Conservation (phyloP, 495 filamentous ascomycete species). For the Friedmanniomyces simplex region DNA sequence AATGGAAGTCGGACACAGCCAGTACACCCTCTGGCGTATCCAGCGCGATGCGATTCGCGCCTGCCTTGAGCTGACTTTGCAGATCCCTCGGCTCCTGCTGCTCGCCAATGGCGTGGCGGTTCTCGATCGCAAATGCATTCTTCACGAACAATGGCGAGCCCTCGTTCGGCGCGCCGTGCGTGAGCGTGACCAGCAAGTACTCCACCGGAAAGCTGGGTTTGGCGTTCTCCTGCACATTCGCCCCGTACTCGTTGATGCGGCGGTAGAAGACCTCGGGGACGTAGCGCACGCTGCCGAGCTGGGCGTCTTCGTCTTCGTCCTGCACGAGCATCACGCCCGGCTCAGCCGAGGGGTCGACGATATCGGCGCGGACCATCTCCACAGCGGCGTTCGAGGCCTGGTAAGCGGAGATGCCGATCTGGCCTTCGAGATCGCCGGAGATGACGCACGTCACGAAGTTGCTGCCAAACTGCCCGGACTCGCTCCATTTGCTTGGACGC, state of each 20-base stretch:
- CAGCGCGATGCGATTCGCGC: slow-evolving; percentile 38
- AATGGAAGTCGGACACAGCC: slow-evolving; percentile 78
- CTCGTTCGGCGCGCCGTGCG: slow-evolving; percentile 85
- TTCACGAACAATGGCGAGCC: slow-evolving; percentile 62
- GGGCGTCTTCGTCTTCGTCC: slow-evolving; percentile 77
- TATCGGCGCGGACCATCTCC: slow-evolving; percentile 93
- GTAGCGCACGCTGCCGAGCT: slow-evolving; percentile 59
- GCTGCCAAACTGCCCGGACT: slow-evolving; percentile 86
- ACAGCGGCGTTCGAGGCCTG: slow-evolving; percentile 91
- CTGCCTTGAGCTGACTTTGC: slow-evolving; percentile 49
- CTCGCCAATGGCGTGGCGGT: slow-evolving; percentile 74
- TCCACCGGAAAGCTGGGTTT: slow-evolving; percentile 95
- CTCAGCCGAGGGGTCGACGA: slow-evolving; percentile 89
- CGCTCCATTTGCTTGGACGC: slow-evolving; percentile 92
- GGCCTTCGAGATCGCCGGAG: slow-evolving; percentile 79
- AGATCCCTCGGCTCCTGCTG: slow-evolving; percentile 62
- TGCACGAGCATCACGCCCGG: slow-evolving; percentile 90
- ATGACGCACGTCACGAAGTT: slow-evolving; percentile 96
- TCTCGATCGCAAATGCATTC: slow-evolving; percentile 74
- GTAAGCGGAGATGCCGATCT: slow-evolving; percentile 81
- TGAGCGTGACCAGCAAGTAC: slow-evolving; percentile 90
- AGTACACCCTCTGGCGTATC: slow-evolving; percentile 45
- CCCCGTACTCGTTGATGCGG: slow-evolving; percentile 90
- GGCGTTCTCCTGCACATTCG: slow-evolving; percentile 91
- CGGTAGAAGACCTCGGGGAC: slow-evolving; percentile 98